These are phyloP conservation scores for Boehmeria nivea DNA, from an alignment of 306 rosid genomes.

Conservation along the genomic window DNA sequence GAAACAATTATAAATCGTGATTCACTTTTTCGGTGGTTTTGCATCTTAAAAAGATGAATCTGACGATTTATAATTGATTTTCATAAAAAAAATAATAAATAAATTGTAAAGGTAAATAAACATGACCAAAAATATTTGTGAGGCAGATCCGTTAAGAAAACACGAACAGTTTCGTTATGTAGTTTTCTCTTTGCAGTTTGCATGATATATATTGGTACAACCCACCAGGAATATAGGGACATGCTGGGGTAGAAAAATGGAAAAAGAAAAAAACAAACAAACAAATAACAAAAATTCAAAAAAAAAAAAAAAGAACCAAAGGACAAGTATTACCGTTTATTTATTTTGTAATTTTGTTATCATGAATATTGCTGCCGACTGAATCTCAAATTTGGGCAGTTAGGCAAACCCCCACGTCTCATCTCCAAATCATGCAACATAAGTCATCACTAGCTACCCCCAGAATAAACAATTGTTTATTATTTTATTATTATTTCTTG, in stretches of 20 bases:
- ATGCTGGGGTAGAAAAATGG: not conserved
- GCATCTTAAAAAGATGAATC: no score
- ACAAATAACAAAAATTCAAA: not conserved
- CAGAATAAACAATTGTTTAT: not conserved
- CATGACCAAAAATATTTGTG: no score
- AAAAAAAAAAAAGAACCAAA: not conserved
- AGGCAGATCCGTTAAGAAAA: no score
- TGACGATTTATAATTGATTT: no score
- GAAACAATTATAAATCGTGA: no score
- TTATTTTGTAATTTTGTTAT: not conserved
- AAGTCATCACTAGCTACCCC: not conserved
- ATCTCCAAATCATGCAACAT: slow-evolving; percentile 2
- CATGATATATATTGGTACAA: no score
- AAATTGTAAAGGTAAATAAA: no score
- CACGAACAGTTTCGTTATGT: no score
- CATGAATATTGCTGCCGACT: slow-evolving; percentile 1
- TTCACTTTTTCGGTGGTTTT: no score
- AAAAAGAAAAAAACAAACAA: not conserved
- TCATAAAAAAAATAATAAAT: no score
- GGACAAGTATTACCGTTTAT: not conserved
- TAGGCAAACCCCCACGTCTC: slow-evolving; percentile 17
- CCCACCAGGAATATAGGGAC: not conserved
- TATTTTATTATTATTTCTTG: not conserved
- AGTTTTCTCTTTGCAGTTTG: no score
- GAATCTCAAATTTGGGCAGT: slow-evolving; percentile 9